Conservation (phyloP, 257 asterid species). For the Solanum medicagineum region DNA sequence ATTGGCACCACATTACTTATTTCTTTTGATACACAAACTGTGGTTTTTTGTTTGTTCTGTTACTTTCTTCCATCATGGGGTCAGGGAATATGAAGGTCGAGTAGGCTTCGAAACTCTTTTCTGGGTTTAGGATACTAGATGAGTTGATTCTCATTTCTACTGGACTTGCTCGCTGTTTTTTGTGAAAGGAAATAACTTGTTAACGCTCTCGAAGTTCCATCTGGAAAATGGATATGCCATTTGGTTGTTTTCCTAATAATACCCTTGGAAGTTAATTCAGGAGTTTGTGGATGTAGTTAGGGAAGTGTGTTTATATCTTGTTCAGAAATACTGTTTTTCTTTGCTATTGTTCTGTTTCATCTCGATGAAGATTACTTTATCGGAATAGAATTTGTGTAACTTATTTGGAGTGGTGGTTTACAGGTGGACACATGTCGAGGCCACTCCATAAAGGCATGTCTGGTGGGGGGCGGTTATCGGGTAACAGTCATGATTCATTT, state of each 20-base stretch:
- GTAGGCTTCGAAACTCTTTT: neutral
- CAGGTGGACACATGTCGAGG: constrained; percentile 64
- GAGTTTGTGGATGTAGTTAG: constrained; percentile 7
- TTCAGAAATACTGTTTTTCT: neutral
- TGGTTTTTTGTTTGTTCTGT: neutral
- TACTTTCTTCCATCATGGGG: neutral
- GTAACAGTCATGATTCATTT: constrained; percentile 38
- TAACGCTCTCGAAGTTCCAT: neutral
- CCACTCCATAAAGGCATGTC: constrained; percentile 75
- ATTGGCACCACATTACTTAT: neutral
- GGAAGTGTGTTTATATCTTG: constrained; percentile 8
- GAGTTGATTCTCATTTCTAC: neutral
- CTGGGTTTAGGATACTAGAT: neutral
- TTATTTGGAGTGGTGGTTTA: constrained; percentile 16
- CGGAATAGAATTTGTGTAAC: neutral
- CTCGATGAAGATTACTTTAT: neutral
- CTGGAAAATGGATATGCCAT: neutral
- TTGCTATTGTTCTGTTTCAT: neutral
- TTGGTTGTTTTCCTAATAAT: neutral
- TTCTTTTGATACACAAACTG: neutral
- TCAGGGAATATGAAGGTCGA: neutral
- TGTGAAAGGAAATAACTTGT: constrained; percentile 12
- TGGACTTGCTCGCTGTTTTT: neutral
- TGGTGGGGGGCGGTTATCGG: constrained; percentile 39
- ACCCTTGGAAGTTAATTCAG: neutral